A percentile compares a stretch with the other conserved stretches of the same genome.
Conservation (phyloP, 2,329 filamentous ascomycete species). For the Grosmannia huntii region DNA sequence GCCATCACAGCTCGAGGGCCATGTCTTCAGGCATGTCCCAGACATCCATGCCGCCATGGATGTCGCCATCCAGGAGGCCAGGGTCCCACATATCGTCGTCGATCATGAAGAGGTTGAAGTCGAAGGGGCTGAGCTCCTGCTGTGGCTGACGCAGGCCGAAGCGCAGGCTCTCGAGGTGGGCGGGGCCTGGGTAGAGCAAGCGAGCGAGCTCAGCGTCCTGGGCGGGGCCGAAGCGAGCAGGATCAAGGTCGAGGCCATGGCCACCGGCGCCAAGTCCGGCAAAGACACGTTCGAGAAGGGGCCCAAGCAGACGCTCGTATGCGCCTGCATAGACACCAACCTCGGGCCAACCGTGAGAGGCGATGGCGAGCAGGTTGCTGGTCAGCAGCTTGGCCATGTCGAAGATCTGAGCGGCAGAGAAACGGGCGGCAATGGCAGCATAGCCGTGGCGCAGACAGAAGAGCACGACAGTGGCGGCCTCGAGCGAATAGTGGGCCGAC, state of each 20-base stretch:
- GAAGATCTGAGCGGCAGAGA: constrained; percentile 17
- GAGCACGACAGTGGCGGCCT: constrained; percentile 14
- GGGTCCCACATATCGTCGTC: constrained; percentile 7
- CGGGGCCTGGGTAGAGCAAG: constrained; percentile 9
- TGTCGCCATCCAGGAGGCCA: background rate
- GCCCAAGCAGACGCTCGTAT: constrained; percentile 15
- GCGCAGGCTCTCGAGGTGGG: constrained; percentile 7
- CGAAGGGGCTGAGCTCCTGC: constrained; percentile 6
- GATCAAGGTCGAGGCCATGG: background rate
- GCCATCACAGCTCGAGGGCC: background rate
- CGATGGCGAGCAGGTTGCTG: constrained; percentile 18
- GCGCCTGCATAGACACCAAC: constrained; percentile 17
- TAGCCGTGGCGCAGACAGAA: constrained; percentile 20
- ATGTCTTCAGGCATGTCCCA: background rate
- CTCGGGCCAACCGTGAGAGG: constrained; percentile 20
- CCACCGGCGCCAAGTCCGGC: background rate
- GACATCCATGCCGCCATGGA: background rate
- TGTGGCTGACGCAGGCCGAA: constrained; percentile 5
- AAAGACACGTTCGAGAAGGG: constrained; percentile 19
- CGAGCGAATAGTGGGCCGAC: constrained; percentile 10
- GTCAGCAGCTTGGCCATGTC: constrained; percentile 21
- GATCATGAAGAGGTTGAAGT: constrained; percentile 7
- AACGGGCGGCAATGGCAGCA: constrained; percentile 16
- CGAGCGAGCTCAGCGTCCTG: constrained; percentile 12
- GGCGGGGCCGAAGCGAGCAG: constrained; percentile 6